Evolutionary conservation across 371 early-diverging fungal genomes (phyloP).

Genomic region (Mortierella sp.): DNA sequence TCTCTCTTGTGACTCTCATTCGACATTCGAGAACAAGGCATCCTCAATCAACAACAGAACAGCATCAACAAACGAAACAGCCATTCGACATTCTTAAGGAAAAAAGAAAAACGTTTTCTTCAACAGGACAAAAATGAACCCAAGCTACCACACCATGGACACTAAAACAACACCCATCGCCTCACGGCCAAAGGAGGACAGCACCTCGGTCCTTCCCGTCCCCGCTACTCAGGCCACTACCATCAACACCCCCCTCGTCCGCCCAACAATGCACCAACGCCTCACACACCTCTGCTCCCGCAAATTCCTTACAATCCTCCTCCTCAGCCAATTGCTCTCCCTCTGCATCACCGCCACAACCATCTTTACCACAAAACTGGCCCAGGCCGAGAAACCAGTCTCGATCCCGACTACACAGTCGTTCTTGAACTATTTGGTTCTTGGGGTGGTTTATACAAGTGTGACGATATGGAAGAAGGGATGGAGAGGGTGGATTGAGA

Average conservation of each 20-base stretch:
- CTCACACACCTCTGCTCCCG: conserved; percentile 25
- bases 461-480: conserved; percentile 68
- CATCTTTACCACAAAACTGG: conserved; percentile 69
- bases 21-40: conserved; percentile 5
- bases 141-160: conserved; percentile 1
- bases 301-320: conserved; percentile 53
- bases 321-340: conserved; percentile 75
- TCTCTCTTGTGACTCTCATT: not conserved
- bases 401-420: conserved; percentile 78
- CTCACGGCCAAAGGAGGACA: not conserved
- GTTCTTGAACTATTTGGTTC: conserved; percentile 73
- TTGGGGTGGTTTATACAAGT: conserved; percentile 73
- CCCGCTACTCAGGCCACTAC: too few species aligned
- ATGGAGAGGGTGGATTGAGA: conserved; percentile 61
- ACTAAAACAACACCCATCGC: not conserved
- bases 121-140: not conserved
- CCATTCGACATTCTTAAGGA: not conserved
- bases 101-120: not conserved
- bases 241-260: conserved; percentile 5
- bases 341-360: conserved; percentile 82
- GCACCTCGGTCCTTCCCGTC: not conserved
- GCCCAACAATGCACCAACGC: conserved; percentile 12
- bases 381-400: conserved; percentile 60
- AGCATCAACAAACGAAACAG: not conserved
- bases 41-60: not conserved